phyloP scores from a whole-genome alignment of 73 alveolate species.

The Durusdinium trenchii region DNA sequence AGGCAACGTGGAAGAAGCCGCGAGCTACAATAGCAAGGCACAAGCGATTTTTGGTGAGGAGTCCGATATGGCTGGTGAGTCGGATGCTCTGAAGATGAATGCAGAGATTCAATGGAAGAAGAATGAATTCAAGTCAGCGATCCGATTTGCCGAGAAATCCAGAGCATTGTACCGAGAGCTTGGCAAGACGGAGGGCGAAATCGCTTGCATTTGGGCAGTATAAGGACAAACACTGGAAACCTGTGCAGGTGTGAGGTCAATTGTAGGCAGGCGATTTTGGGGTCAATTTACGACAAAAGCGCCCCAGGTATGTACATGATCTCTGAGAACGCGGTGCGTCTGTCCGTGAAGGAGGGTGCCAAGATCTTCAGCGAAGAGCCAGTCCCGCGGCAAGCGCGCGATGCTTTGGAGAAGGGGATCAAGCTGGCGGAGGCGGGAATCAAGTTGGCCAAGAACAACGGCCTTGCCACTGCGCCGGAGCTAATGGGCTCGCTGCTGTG shows the following conservation, averaged over 20 bases:
- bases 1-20: conserved; percentile 62
- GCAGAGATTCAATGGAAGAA: conserved; percentile 91
- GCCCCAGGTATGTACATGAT: conserved; percentile 66
- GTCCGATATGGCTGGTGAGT: conserved; percentile 59
- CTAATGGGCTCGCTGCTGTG: conserved; percentile 88
- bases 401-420: conserved; percentile 88
- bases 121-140: conserved; percentile 63
- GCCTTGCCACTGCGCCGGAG: conserved; percentile 78
- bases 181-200: conserved; percentile 86
- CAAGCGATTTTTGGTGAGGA: conserved; percentile 64
- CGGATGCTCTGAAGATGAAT: conserved; percentile 74
- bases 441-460: conserved; percentile 80
- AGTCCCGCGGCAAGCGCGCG: conserved; percentile 87
- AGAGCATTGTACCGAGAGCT: conserved; percentile 64
- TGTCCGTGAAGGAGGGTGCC: conserved; percentile 88
- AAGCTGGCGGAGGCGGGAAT: conserved; percentile 88
- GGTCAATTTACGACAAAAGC: not conserved
- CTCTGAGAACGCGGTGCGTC: conserved; percentile 89
- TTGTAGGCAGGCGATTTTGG: not conserved
- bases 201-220: conserved; percentile 40
- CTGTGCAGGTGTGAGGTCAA: not conserved
- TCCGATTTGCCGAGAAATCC: conserved; percentile 84
- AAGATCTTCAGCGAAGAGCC: conserved; percentile 88
- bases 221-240: not conserved
- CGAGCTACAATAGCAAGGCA: conserved; percentile 65